Evolutionary conservation across 305 asterid genomes (phyloP).

Genomic region (Solanum hybrid): DNA sequence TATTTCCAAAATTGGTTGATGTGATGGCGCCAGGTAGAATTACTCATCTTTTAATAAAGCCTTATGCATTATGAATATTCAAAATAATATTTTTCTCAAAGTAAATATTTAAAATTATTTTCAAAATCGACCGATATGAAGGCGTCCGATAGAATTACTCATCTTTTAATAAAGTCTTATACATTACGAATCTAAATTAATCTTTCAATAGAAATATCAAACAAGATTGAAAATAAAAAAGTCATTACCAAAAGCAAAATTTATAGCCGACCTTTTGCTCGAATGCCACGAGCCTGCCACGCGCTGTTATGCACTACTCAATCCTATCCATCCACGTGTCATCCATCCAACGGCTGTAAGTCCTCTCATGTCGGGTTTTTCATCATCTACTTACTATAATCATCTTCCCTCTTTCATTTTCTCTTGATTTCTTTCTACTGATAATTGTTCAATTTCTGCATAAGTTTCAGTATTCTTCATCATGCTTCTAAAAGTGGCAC

Average conservation of each 20-base stretch:
- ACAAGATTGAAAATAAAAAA: too few relatives aligned
- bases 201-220: neutral
- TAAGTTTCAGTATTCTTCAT: neutral
- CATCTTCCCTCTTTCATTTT: neutral
- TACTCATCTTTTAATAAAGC: neutral
- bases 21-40: too few relatives aligned
- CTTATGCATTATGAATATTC: neutral
- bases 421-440: neutral
- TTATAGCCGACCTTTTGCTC: neutral
- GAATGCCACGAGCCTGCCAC: neutral
- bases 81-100: too few relatives aligned
- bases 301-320: neutral
- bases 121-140: rapidly evolving
- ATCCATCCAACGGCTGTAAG: neutral
- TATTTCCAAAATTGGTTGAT: too few relatives aligned
- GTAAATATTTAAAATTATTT: neutral
- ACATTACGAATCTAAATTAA: too few relatives aligned
- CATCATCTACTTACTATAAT: neutral
- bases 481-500: neutral
- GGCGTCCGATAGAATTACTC: neutral
- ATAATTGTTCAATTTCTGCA: neutral
- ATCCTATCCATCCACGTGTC: neutral
- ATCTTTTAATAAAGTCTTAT: neutral
- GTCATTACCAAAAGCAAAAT: neutral
- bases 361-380: neutral